Evolutionary conservation across 1,139 yeast species (phyloP).

Genomic region (Hemisphaericaspora xylanilytica): DNA sequence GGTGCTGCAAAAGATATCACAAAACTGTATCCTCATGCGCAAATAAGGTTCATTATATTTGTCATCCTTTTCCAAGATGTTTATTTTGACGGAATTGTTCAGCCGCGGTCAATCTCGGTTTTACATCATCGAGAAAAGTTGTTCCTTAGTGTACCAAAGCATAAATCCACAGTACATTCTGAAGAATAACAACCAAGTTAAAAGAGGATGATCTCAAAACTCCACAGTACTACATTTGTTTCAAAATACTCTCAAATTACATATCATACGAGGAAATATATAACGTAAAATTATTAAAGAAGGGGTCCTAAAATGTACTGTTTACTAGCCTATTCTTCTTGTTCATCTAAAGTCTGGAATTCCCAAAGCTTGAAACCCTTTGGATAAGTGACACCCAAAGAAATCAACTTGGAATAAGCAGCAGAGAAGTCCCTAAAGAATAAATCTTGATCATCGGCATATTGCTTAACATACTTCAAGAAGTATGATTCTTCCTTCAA

Average conservation of each 20-base stretch:
- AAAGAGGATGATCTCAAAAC: no score
- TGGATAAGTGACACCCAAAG: constrained; percentile 68
- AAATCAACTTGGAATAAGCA: constrained; percentile 69
- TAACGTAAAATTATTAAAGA: not conserved
- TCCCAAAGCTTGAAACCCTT: constrained; percentile 41
- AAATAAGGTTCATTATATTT: no score
- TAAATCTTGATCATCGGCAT: constrained; percentile 66
- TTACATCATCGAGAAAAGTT: no score
- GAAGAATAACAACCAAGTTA: no score
- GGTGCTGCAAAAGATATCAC: no score
- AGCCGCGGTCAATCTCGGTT: no score
- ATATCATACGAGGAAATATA: not conserved
- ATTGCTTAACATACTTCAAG: constrained; percentile 62
- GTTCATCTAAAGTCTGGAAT: constrained; percentile 75
- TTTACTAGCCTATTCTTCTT: constrained; percentile 25
- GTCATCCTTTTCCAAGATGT: no score
- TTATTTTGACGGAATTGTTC: no score
- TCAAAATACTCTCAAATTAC: not conserved
- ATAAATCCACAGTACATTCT: no score
- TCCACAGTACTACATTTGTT: no score
- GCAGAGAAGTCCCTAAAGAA: constrained; percentile 72
- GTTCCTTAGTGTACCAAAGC: no score
- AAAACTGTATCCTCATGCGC: no score
- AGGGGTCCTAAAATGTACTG: not conserved
- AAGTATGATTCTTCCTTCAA: constrained; percentile 65